These are phyloP conservation scores for Ramalina peruviana DNA, from an alignment of 495 filamentous ascomycete species.

Conservation along the genomic window DNA sequence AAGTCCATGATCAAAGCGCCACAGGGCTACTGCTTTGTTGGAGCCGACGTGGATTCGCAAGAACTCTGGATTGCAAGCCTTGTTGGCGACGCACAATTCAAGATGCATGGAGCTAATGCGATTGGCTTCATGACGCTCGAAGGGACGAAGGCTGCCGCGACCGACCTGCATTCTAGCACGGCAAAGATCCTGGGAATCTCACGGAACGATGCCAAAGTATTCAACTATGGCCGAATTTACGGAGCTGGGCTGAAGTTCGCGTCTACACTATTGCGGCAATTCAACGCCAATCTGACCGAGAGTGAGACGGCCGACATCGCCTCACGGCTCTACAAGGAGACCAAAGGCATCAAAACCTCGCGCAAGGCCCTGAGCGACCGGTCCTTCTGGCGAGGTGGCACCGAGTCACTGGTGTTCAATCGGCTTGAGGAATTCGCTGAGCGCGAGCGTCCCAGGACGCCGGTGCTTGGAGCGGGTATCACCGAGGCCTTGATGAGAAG, in stretches of 20 bases:
- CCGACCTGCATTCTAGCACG: slow-evolving; percentile 89
- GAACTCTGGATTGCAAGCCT: slow-evolving; percentile 97
- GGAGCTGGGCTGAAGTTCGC: slow-evolving; percentile 92
- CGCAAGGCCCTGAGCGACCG: slow-evolving; percentile 53
- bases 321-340: slow-evolving; percentile 67
- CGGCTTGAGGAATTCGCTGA: slow-evolving; percentile 93
- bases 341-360: slow-evolving; percentile 71
- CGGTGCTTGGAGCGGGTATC: slow-evolving; percentile 90
- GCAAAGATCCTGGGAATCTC: slow-evolving; percentile 85
- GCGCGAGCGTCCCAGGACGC: slow-evolving; percentile 80
- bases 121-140: slow-evolving; percentile 99
- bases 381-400: slow-evolving; percentile 90
- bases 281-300: slow-evolving; percentile 74
- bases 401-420: slow-evolving; percentile 97
- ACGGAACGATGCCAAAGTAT: slow-evolving; percentile 89
- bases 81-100: slow-evolving; percentile 86
- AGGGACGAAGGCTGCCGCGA: slow-evolving; percentile 84
- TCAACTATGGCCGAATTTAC: slow-evolving; percentile 98
- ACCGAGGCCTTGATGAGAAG: slow-evolving; percentile 85
- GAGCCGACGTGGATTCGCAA: slow-evolving; percentile 96
- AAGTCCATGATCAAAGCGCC: slow-evolving; percentile 95
- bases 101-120: slow-evolving; percentile 87
- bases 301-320: slow-evolving; percentile 61
- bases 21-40: slow-evolving; percentile 82
- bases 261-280: slow-evolving; percentile 75